A percentile compares a stretch with the other conserved stretches of the same genome.
Evolutionary conservation across 495 filamentous ascomycete species (phyloP).

Genomic region (Aspergillus carlsbadensis): DNA sequence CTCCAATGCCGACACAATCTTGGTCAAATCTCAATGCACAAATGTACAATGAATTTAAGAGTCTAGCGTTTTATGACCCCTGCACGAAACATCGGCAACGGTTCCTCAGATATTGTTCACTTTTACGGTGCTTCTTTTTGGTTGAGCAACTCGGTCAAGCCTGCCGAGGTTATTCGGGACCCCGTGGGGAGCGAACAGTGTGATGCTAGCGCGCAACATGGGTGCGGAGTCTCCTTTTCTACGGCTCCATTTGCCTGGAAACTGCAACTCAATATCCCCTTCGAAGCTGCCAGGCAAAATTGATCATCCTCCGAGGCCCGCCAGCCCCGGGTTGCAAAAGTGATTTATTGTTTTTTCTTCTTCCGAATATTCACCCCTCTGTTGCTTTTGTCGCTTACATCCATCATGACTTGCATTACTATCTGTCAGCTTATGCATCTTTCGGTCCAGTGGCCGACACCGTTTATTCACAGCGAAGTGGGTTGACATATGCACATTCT

Average conservation of each 20-base stretch:
- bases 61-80: constrained; percentile 66
- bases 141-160: constrained; percentile 40
- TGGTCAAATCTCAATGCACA: constrained; percentile 72
- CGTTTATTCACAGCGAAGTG: constrained; percentile 19
- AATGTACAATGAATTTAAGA: constrained; percentile 80
- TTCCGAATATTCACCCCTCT: constrained; percentile 13
- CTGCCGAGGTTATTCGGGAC: constrained; percentile 51
- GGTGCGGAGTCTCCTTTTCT: constrained; percentile 45
- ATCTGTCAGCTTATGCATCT: constrained; percentile 27
- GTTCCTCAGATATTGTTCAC: constrained; percentile 53
- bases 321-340: constrained; percentile 43
- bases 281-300: constrained; percentile 55
- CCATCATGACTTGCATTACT: constrained; percentile 29
- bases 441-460: constrained; percentile 21
- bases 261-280: constrained; percentile 53
- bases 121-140: constrained; percentile 57
- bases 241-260: constrained; percentile 47
- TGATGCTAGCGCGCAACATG: constrained; percentile 17
- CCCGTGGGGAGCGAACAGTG: constrained; percentile 51
- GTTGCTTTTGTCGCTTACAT: constrained; percentile 17
- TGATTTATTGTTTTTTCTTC: constrained; percentile 28
- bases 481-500: constrained; percentile 24
- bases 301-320: constrained; percentile 39
- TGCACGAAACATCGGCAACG: constrained; percentile 45
- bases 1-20: constrained; percentile 72